These are phyloP conservation scores for Picochlorum sp. DNA, from an alignment of 139 green algal genomes.

Conservation along the genomic window DNA sequence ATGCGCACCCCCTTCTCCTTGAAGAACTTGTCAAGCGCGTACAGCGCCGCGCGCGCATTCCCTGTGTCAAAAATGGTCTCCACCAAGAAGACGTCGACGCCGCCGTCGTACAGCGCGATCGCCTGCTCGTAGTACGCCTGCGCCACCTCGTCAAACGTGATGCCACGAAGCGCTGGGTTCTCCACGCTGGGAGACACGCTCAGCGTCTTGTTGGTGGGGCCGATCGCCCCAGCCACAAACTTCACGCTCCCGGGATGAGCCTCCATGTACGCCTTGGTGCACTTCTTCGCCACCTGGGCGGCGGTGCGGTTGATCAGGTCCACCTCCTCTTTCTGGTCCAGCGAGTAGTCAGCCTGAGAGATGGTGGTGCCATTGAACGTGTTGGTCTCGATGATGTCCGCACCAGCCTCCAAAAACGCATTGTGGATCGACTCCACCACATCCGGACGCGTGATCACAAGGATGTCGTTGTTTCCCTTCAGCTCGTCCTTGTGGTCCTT, in stretches of 20 bases:
- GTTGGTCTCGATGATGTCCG: conserved; percentile 99
- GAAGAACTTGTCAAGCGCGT: conserved; percentile 90
- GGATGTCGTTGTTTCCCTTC: conserved; percentile 97
- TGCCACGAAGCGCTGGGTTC: conserved; percentile 74
- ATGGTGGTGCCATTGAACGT: conserved; percentile 94
- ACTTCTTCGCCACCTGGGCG: too few relatives aligned
- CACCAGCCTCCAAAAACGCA: conserved; percentile 78
- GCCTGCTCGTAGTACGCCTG: too few relatives aligned
- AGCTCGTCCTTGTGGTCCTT: conserved; percentile 76
- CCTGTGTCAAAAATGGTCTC: conserved; percentile 99
- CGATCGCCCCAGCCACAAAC: conserved; percentile 91
- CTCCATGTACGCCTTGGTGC: too few relatives aligned
- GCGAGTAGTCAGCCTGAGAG: conserved; percentile 85
- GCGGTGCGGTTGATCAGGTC: conserved; percentile 81
- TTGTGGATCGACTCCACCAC: conserved; percentile 91
- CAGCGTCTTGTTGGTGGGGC: conserved; percentile 95
- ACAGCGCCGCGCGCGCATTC: conserved; percentile 94
- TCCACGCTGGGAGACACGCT: conserved; percentile 92
- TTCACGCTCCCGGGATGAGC: conserved; percentile 62
- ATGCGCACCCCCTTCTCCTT: conserved; percentile 62
- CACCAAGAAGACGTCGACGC: conserved; percentile 93
- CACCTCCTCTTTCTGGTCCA: conserved; percentile 83
- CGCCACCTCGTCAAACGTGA: too few relatives aligned
- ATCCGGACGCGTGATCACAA: conserved; percentile 90
- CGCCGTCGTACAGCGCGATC: conserved; percentile 74